Conservation (phyloP, 768 basidiomycete genomes). For the Leccinum sublutescens region DNA sequence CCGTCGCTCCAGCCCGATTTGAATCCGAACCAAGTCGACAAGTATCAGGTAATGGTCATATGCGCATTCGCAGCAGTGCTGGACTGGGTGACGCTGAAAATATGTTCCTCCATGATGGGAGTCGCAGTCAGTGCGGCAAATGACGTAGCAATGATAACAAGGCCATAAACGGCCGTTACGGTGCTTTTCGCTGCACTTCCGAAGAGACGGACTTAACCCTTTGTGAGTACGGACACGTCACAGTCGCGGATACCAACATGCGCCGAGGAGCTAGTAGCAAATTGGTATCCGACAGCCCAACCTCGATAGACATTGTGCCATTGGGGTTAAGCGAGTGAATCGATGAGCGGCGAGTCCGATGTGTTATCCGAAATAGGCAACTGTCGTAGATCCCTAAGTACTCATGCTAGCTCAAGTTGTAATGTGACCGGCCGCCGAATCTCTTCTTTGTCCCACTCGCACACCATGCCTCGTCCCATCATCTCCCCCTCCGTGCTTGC, state of each 20-base stretch:
- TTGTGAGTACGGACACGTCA: constrained; percentile 26
- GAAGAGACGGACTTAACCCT: not conserved
- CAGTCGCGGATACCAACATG: constrained; percentile 9
- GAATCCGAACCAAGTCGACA: constrained; percentile 1
- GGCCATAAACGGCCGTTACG: constrained; percentile 49
- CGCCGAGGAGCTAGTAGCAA: not conserved
- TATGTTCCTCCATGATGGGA: not conserved
- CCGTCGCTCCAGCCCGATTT: not conserved
- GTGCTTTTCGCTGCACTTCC: constrained; percentile 54
- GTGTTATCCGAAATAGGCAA: constrained; percentile 21
- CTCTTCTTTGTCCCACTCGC: constrained; percentile 8
- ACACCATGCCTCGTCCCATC: constrained; percentile 79
- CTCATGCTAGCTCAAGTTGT: constrained; percentile 5
- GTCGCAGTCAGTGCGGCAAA: constrained; percentile 47
- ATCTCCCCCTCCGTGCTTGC: constrained; percentile 97
- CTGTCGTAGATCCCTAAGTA: constrained; percentile 24
- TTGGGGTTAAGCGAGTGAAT: too few relatives aligned
- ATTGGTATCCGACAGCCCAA: constrained; percentile 20
- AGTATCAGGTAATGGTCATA: constrained; percentile 22
- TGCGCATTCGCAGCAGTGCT: constrained; percentile 14
- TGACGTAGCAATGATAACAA: constrained; percentile 57
- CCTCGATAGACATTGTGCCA: not conserved
- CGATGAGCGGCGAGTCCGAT: not conserved
- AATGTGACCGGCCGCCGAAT: constrained; percentile 2
- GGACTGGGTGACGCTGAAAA: constrained; percentile 15